Base-by-base conservation (phyloP, 2,329 filamentous ascomycete species). In the Drechmeria coniospora region DNA sequence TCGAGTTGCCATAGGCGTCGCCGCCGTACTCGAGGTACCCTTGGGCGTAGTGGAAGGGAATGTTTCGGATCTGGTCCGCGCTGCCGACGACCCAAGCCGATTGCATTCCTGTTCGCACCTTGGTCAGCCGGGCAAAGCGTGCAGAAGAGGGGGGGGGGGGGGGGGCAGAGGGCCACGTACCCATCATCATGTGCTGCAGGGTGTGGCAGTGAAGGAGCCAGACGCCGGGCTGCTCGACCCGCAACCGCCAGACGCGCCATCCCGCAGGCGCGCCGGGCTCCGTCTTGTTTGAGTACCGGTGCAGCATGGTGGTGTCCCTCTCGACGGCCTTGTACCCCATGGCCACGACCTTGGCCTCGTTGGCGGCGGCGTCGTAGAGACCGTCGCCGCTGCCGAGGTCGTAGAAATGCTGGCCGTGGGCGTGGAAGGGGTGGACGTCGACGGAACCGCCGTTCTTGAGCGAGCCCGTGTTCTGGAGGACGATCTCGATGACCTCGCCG, bases 201-300 rank as follows among this genome's bases (percentile, higher is more conserved):
- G 65, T 59, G 42, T 74, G 69, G 33, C 69, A 74, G 43, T 74
- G 69, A 35, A 74, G 51, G 64, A 74, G 64, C 67, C 67, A 74
- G 3, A 67, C 65, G 0, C 70, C 71, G 0, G 37, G 25, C 21
- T 36, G 26, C 14, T 53, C 44, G 2, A 62, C 44, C 4, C 53
- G 42, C 1, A 75, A 45, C 8, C 72, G 52, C 72, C 70, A 77
- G 0, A 59, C 69, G 14, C 72, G 52, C 72, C 72, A 78, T 0
- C 71, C 68, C 0, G 57, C 53, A 3, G 55, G 55, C 3, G 51
- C 42, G 4, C 57, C 48, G 0, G 57, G 43, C n/a, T 22, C 5
- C 10, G 19, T 22, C 3, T 36, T 37, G 9, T 21, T n/a, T 5
- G 9, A 9, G 20, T 21, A 21, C 20, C 20, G 20, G 20, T 21